Evolutionary conservation across 176 grass and related monocot species (phyloP).

Genomic region (Hordeum marinum): DNA sequence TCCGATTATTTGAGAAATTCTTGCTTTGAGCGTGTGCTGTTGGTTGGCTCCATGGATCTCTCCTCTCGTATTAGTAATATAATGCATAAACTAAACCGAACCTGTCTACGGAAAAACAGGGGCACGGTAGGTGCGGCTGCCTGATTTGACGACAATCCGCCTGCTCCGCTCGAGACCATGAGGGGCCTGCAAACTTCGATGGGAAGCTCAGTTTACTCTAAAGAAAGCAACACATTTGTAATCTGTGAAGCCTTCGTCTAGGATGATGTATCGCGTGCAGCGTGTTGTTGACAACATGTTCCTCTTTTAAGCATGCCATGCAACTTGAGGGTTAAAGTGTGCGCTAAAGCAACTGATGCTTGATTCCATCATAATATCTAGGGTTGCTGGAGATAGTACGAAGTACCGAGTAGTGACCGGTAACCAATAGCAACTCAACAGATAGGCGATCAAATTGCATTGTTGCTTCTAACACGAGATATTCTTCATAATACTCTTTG

Average conservation of each 20-base stretch:
- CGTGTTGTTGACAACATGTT: not conserved
- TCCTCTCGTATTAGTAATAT: not conserved
- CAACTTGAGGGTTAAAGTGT: not conserved
- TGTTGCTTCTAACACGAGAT: conserved; percentile 2
- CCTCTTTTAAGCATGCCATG: conserved; percentile 25
- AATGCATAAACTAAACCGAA: not conserved
- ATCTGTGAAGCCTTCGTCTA: not conserved
- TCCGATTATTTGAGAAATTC: conserved; percentile 1
- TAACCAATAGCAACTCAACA: not conserved
- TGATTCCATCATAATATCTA: not conserved
- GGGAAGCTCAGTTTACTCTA: not conserved
- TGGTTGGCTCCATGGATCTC: conserved; percentile 1
- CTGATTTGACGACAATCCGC: conserved; percentile 9
- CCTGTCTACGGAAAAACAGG: not conserved
- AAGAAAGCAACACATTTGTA: conserved; percentile 4
- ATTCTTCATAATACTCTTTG: not conserved
- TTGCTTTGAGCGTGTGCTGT: not conserved
- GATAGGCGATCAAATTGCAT: not conserved
- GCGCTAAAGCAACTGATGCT: not conserved
- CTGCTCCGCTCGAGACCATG: not conserved
- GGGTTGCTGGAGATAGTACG: not conserved
- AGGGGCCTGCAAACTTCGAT: not conserved
- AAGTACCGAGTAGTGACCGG: not conserved
- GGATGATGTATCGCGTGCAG: not conserved
- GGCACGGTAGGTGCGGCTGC: not conserved